Evolutionary conservation across 768 basidiomycete species (phyloP).

Genomic region (Cyclocybe cylindracea): DNA sequence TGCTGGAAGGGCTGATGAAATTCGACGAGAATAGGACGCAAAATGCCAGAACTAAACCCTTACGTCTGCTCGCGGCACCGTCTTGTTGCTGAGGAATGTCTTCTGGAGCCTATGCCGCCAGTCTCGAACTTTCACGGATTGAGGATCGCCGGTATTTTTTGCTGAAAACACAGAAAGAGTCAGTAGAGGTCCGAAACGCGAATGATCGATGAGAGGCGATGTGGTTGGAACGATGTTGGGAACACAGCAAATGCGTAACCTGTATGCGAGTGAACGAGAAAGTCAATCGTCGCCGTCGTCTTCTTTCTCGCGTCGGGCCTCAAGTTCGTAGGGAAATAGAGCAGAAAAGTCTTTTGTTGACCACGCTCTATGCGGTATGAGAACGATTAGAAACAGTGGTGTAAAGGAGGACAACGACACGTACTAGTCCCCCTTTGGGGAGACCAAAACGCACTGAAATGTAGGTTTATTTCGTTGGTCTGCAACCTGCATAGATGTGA

Average conservation of each 20-base stretch:
- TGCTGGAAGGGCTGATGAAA: slow-evolving; percentile 23
- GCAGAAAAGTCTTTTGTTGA: slow-evolving; percentile 80
- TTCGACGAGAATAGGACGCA: slow-evolving; percentile 1
- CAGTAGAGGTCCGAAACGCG: background rate
- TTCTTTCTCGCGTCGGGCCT: slow-evolving; percentile 67
- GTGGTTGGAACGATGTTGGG: background rate
- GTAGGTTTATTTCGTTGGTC: slow-evolving; percentile 76
- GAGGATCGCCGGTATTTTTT: slow-evolving; percentile 68
- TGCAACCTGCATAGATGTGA: slow-evolving; percentile 58
- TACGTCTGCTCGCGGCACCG: slow-evolving; percentile 66
- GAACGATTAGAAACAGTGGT: slow-evolving; percentile 3
- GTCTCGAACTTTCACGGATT: slow-evolving; percentile 70
- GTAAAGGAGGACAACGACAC: slow-evolving; percentile 34
- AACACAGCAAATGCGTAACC: background rate
- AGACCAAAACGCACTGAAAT: slow-evolving; percentile 79
- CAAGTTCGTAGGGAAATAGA: slow-evolving; percentile 79
- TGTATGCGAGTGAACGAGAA: background rate
- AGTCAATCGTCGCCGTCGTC: slow-evolving; percentile 60
- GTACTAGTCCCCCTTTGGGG: slow-evolving; percentile 93
- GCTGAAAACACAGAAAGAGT: slow-evolving; percentile 18
- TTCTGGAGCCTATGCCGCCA: slow-evolving; percentile 95
- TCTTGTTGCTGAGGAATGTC: slow-evolving; percentile 72
- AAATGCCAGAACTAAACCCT: slow-evolving; percentile 16
- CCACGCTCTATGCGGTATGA: slow-evolving; percentile 67
- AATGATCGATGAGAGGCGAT: background rate